phyloP scores from a whole-genome alignment of 192 early-diverging fungal species.

The Backusella sp. region DNA sequence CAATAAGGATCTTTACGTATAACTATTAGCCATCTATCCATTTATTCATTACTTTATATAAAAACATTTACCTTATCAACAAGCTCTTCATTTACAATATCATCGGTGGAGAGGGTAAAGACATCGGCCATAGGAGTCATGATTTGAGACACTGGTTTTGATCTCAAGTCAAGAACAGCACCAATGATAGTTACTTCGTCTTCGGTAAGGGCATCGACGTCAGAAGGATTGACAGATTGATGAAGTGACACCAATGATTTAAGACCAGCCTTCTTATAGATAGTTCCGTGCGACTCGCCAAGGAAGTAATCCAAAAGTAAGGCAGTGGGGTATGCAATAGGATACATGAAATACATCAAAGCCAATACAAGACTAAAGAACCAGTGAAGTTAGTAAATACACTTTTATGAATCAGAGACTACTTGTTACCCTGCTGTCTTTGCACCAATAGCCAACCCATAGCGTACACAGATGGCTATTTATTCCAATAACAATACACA shows the following conservation, averaged over 20 bases:
- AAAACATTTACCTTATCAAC: conserved; percentile 40
- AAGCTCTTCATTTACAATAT: conserved; percentile 55
- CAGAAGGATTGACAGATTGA: conserved; percentile 52
- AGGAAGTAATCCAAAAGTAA: conserved; percentile 82
- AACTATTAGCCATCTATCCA: not conserved
- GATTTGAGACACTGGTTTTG: conserved; percentile 63
- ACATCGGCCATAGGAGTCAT: conserved; percentile 74
- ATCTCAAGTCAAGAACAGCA: conserved; percentile 73
- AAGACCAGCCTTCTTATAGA: conserved; percentile 78
- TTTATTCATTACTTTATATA: not conserved
- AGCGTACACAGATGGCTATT: conserved; percentile 81
- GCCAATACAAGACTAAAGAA: conserved; percentile 53
- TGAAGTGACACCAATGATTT: conserved; percentile 79
- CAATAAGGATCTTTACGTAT: conserved; percentile 56
- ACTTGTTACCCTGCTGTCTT: conserved; percentile 63
- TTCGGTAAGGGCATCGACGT: conserved; percentile 65
- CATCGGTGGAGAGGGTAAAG: conserved; percentile 64
- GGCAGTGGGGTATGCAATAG: conserved; percentile 86
- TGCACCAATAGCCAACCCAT: conserved; percentile 91
- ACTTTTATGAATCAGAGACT: not conserved
- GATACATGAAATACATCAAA: conserved; percentile 68
- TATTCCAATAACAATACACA: not conserved
- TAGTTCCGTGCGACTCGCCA: conserved; percentile 84
- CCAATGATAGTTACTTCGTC: conserved; percentile 83
- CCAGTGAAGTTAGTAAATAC: not conserved